Base-by-base conservation (phyloP, 1,284 basidiomycete genomes). In the Tilletia caries region DNA sequence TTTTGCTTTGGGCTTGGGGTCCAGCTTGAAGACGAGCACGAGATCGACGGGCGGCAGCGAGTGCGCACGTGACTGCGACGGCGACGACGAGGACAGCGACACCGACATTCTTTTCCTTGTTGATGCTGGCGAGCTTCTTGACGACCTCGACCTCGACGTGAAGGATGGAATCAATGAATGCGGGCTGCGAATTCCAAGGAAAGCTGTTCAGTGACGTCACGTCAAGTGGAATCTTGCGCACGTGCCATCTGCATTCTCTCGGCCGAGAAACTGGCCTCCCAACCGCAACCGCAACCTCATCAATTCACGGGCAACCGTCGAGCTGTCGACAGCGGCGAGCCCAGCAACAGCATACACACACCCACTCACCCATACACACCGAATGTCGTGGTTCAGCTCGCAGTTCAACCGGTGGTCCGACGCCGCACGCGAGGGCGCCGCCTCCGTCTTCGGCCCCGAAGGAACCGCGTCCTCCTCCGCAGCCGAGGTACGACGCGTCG, bases 21-120 rank as follows among this genome's bases (percentile, higher is more conserved):
- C 67, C 58, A 74, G 72, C 64, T 80, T 73, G 67, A 80, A 80
- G 48, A 78, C 73, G 58, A 80, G 70, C 0, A 79, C 76, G 58
- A 76, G 74, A 67, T 80, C 79, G 43, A 78, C 79, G 33, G 66
- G 58, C 58, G 58, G 58, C 18, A 37, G 32, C 15, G 29, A 33
- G 29, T 29, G 58, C 12, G 54, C 54, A 27, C 13, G 25, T 33
- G 12, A 6, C 12, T 52, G 10, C 25, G 54, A 27, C 20, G 25
- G 25, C 54, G 29, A 5, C 5, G 27, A 12, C 29, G 29, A 6
- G 5, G 25, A 29, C 54, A 29, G 54, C 5, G 54, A 29, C 25
- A 29, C 15, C 25, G 48, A 20, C 20, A 20, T 50, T 25, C 48
- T 50, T 25, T 8, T 18, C 48, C 20, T 25, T 50, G 48, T 8